Evolutionary conservation across 2,329 filamentous ascomycete genomes (phyloP).

Genomic region (Samsoniella hepiali): DNA sequence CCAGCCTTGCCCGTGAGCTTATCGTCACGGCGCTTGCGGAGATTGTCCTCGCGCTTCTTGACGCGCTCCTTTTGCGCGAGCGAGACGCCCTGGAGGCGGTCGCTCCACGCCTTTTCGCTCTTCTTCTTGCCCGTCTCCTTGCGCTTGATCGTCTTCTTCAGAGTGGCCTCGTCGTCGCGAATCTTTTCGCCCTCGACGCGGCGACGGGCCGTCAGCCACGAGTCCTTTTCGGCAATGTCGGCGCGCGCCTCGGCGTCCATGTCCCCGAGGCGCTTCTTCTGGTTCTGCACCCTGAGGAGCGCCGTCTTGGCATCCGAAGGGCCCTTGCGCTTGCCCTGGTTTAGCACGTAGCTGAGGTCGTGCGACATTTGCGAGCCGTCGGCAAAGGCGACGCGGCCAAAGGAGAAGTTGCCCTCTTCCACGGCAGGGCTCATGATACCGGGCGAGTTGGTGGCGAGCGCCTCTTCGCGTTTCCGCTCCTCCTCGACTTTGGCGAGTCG

Average conservation of each 20-base stretch:
- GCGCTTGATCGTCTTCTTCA: constrained; percentile 94
- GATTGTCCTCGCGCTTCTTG: constrained; percentile 77
- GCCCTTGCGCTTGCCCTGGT: constrained; percentile 65
- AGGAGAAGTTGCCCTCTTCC: constrained; percentile 64
- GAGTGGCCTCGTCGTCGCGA: constrained; percentile 75
- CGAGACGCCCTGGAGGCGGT: constrained; percentile 67
- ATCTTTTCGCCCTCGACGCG: constrained; percentile 87
- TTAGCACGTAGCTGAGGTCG: constrained; percentile 59
- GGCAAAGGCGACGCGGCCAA: constrained; percentile 85
- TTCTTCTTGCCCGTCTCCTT: constrained; percentile 88
- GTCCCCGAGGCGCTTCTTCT: constrained; percentile 72
- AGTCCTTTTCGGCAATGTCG: constrained; percentile 88
- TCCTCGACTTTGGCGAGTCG: constrained; percentile 77
- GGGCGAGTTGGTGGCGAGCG: constrained; percentile 60
- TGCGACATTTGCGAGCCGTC: constrained; percentile 80
- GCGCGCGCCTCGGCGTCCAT: constrained; percentile 78
- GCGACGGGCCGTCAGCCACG: constrained; percentile 88
- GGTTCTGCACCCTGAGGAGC: constrained; percentile 80
- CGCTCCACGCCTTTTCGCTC: constrained; percentile 84
- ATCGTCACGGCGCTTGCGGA: constrained; percentile 70
- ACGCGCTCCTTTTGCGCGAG: constrained; percentile 76
- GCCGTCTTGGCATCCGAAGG: constrained; percentile 82
- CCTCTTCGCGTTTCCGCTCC: constrained; percentile 61
- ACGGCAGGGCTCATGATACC: constrained; percentile 55
- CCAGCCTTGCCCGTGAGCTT: constrained; percentile 59